phyloP scores from a whole-genome alignment of 2,329 filamentous ascomycete species.

The Neonectria faginata region DNA sequence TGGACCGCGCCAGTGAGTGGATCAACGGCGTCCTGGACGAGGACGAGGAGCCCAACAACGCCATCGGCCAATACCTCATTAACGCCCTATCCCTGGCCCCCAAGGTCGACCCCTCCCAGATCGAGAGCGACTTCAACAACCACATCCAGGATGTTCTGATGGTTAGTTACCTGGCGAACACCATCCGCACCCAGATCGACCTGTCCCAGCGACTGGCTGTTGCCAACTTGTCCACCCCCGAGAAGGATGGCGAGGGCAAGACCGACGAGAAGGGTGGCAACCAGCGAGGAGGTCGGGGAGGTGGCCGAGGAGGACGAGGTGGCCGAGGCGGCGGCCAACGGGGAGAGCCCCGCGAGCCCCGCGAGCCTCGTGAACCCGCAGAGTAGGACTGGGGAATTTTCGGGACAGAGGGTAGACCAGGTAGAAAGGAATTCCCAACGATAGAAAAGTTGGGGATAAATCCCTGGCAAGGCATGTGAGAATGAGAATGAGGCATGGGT shows the following conservation, averaged over 20 bases:
- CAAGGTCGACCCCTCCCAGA: conserved; percentile 90
- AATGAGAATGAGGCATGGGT: conserved; percentile 44
- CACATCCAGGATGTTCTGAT: conserved; percentile 99
- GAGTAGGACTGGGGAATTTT: conserved; percentile 28
- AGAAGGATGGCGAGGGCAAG: conserved; percentile 64
- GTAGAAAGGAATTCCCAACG: conserved; percentile 38
- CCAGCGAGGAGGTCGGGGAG: conserved; percentile 60
- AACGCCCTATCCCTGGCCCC: conserved; percentile 92
- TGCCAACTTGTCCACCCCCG: conserved; percentile 68
- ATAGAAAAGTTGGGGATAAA: conserved; percentile 33
- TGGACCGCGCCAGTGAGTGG: conserved; percentile 92
- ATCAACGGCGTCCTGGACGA: conserved; percentile 95
- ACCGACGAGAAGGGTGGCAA: conserved; percentile 57
- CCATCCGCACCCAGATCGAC: conserved; percentile 98
- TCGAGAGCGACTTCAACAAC: conserved; percentile 99
- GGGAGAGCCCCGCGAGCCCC: conserved; percentile 60
- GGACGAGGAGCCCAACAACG: conserved; percentile 88
- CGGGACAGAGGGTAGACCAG: conserved; percentile 24
- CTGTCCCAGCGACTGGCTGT: conserved; percentile 94
- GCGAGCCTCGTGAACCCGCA: conserved; percentile 59
- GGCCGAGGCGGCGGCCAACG: conserved; percentile 64
- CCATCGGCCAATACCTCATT: conserved; percentile 93
- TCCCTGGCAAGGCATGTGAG: conserved; percentile 44
- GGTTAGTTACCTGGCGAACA: conserved; percentile 98
- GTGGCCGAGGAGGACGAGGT: conserved; percentile 60